Evolutionary conservation across 1,139 yeast genomes (phyloP).

Genomic region (Hemisphaericaspora xylofermentans): DNA sequence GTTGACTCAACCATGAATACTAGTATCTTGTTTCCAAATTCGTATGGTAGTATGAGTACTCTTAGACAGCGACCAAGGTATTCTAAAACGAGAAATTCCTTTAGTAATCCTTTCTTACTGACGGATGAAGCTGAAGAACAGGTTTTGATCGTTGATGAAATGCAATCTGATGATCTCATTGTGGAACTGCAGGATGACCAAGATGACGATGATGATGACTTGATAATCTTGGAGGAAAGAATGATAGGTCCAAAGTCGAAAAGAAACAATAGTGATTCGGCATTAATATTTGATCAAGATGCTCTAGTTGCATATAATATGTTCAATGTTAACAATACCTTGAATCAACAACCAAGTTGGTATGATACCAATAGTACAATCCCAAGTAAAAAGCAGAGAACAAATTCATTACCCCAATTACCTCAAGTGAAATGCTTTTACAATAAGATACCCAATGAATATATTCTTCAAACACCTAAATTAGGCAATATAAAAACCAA

Average conservation of each 20-base stretch:
- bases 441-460: constrained; percentile 38
- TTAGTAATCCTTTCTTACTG: constrained; percentile 13
- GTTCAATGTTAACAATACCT: constrained; percentile 36
- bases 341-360: constrained; percentile 7
- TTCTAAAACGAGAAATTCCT: neutral
- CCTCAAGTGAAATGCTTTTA: constrained; percentile 53
- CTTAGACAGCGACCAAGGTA: constrained; percentile 5
- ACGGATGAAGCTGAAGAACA: constrained; percentile 11
- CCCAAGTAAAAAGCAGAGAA: constrained; percentile 53
- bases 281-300: constrained; percentile 37
- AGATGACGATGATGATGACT: constrained; percentile 33
- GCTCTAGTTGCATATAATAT: constrained; percentile 46
- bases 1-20: constrained; percentile 11
- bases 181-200: constrained; percentile 15
- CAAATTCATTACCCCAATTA: constrained; percentile 70
- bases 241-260: constrained; percentile 25
- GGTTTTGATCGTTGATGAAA: constrained; percentile 8
- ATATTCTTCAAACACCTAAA: constrained; percentile 40
- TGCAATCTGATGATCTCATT: constrained; percentile 9
- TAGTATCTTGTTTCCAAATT: constrained; percentile 5
- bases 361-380: constrained; percentile 12
- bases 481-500: constrained; percentile 45
- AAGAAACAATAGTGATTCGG: constrained; percentile 41
- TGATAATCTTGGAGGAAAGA: constrained; percentile 37
- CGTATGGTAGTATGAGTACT: constrained; percentile 3